Percentiles rank a stretch among this genome's conserved stretches.
Evolutionary conservation across 1,284 basidiomycete genomes (phyloP).

Genomic region (Tilletiaria anomala): DNA sequence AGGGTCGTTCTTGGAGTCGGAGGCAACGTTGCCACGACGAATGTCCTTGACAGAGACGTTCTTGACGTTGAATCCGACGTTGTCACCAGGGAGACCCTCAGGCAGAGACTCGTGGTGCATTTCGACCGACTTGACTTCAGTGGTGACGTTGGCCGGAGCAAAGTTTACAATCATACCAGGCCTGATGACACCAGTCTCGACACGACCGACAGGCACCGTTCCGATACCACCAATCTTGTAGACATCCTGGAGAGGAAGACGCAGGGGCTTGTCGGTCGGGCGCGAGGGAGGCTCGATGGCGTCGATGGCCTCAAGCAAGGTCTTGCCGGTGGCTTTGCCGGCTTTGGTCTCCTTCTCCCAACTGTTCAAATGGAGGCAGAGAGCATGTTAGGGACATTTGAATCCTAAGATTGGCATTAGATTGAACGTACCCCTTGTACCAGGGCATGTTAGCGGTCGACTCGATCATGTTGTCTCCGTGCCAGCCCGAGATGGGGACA

Average conservation of each 20-base stretch:
- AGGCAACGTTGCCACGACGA: slow-evolving; percentile 96
- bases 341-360: slow-evolving; percentile 58
- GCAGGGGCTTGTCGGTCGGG: slow-evolving; percentile 98
- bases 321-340: slow-evolving; percentile 90
- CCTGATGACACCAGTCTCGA: slow-evolving; percentile 99
- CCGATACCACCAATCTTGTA: slow-evolving; percentile 99
- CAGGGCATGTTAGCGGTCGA: slow-evolving; percentile 68
- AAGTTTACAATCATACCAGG: slow-evolving; percentile 93
- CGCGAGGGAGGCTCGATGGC: slow-evolving; percentile 94
- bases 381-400: no score
- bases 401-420: no score
- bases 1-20: slow-evolving; percentile 99
- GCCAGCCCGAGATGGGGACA: slow-evolving; percentile 99
- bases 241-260: slow-evolving; percentile 99
- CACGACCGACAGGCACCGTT: slow-evolving; percentile 99
- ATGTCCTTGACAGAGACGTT: slow-evolving; percentile 99
- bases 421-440: slow-evolving; percentile 99
- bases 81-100: slow-evolving; percentile 93
- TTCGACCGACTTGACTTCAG: slow-evolving; percentile 99
- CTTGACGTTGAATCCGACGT: slow-evolving; percentile 82
- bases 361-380: no score
- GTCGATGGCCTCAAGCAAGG: slow-evolving; percentile 97
- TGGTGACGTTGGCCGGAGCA: slow-evolving; percentile 93
- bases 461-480: slow-evolving; percentile 99
- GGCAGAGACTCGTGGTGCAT: slow-evolving; percentile 99